Percentiles rank a stretch among this genome's conserved stretches.
Evolutionary conservation across 441 rosid genomes (phyloP).

Genomic region (Euphorbia celastroides): DNA sequence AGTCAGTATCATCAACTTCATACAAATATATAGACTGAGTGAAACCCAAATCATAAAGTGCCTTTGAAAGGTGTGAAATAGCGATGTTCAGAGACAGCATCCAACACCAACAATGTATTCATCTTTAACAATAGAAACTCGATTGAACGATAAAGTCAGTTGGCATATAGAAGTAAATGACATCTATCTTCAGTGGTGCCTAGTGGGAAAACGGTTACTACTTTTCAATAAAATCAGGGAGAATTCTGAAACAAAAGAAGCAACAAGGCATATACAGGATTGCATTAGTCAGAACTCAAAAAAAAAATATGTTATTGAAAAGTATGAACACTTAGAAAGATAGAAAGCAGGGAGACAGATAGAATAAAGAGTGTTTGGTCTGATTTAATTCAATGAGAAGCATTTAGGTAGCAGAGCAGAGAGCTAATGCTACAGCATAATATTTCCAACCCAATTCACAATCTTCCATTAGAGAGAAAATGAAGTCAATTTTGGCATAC

Average conservation of each 20-base stretch:
- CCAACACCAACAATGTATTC: not conserved
- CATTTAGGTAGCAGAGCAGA: not conserved
- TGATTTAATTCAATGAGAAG: not conserved
- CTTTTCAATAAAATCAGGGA: no score
- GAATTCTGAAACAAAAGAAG: no score
- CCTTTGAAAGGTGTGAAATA: no score
- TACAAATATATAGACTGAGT: no score
- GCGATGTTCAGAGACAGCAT: not conserved
- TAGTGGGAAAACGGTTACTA: not conserved
- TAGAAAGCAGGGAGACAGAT: not conserved
- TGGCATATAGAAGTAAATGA: not conserved
- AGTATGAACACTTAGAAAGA: not conserved
- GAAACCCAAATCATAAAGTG: no score
- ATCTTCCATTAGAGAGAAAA: not conserved
- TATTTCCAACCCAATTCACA: not conserved
- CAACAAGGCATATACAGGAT: not conserved
- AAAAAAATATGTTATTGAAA: no score
- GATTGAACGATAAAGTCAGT: not conserved
- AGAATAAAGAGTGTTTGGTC: not conserved
- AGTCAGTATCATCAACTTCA: no score
- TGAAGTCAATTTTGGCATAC: slow-evolving; percentile 31
- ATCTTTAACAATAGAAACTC: not conserved
- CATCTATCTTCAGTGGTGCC: not conserved
- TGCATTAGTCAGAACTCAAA: not conserved
- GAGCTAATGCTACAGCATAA: not conserved